phyloP scores from a whole-genome alignment of 805 yeast species.

The Cyberlindnera amylophila region DNA sequence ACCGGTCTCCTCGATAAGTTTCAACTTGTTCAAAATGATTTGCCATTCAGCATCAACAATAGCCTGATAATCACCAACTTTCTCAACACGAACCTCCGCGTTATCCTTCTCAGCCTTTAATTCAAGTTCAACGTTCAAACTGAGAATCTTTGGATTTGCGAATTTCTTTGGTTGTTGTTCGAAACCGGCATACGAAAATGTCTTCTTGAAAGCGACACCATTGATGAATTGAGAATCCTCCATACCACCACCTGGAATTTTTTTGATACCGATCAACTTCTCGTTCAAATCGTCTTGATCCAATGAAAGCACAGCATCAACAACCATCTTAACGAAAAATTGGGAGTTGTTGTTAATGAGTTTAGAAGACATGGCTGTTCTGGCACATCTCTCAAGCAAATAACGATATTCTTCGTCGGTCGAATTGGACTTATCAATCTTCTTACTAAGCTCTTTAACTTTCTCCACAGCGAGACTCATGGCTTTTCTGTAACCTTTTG shows the following conservation, averaged over 20 bases:
- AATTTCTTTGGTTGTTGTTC: slow-evolving; percentile 96
- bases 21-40: slow-evolving; percentile 80
- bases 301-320: slow-evolving; percentile 85
- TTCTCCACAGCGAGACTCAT: slow-evolving; percentile 69
- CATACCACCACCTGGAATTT: slow-evolving; percentile 93
- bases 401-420: slow-evolving; percentile 56
- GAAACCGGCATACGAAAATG: slow-evolving; percentile 96
- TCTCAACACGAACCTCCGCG: slow-evolving; percentile 95
- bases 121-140: slow-evolving; percentile 89
- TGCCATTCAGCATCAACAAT: slow-evolving; percentile 99
- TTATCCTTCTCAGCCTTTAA: slow-evolving; percentile 97
- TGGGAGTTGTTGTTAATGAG: slow-evolving; percentile 81
- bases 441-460: slow-evolving; percentile 72
- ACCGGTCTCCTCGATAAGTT: slow-evolving; percentile 77
- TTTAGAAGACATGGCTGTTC: slow-evolving; percentile 96
- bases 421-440: slow-evolving; percentile 50
- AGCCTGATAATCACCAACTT: slow-evolving; percentile 90
- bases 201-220: slow-evolving; percentile 97
- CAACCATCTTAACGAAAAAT: slow-evolving; percentile 94
- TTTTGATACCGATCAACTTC: slow-evolving; percentile 87
- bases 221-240: slow-evolving; percentile 85
- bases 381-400: slow-evolving; percentile 85
- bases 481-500: slow-evolving; percentile 85
- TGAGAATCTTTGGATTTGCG: slow-evolving; percentile 72
- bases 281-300: slow-evolving; percentile 87